phyloP scores from a whole-genome alignment of 352 stramenopile species.

The Hyaloperonospora arabidopsidis region DNA sequence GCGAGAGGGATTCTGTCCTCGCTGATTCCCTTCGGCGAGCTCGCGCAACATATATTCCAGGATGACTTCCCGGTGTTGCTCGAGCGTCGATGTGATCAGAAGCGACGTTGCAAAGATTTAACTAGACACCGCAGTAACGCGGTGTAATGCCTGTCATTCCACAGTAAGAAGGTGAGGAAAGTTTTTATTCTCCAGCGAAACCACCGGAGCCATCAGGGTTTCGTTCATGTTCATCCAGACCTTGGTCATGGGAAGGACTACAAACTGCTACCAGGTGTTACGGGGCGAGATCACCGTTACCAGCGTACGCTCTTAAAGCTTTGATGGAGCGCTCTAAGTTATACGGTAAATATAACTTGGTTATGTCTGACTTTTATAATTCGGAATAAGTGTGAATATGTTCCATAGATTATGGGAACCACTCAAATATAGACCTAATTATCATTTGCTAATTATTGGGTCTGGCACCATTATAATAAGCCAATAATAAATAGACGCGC shows the following conservation, averaged over 20 bases:
- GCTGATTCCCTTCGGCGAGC: slow-evolving; percentile 4
- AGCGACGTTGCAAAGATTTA: neutral
- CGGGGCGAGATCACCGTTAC: neutral
- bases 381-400: too few relatives aligned
- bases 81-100: neutral
- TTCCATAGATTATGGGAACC: too few relatives aligned
- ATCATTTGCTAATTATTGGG: too few relatives aligned
- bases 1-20: slow-evolving; percentile 5
- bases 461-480: too few relatives aligned
- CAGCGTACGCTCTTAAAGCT: neutral
- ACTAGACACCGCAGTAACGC: neutral
- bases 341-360: neutral
- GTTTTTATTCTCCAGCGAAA: neutral
- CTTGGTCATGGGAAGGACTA: neutral
- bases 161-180: neutral
- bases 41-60: slow-evolving; percentile 3
- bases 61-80: neutral
- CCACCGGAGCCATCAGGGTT: neutral
- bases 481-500: too few relatives aligned
- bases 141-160: neutral
- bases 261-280: too few relatives aligned
- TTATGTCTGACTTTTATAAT: too few relatives aligned
- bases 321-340: neutral
- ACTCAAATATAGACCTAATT: too few relatives aligned
- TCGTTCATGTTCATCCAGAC: neutral